These are phyloP conservation scores for Globisporangium perplexum DNA, from an alignment of 352 stramenopile genomes.

Conservation along the genomic window DNA sequence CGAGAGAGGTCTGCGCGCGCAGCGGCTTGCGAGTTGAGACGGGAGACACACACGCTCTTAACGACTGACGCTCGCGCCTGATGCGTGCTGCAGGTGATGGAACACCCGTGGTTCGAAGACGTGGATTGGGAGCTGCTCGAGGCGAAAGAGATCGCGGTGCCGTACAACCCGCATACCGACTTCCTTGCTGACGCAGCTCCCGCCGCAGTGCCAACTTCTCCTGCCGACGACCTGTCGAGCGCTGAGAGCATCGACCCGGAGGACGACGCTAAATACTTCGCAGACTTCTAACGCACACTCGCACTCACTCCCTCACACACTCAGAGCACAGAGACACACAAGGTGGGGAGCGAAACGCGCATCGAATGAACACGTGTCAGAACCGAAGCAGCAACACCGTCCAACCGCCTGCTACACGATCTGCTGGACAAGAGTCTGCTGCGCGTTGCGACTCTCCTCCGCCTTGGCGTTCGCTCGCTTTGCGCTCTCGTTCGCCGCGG, in stretches of 20 bases:
- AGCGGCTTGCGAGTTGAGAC: background rate
- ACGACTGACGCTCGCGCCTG: background rate
- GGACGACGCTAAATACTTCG: conserved; percentile 64
- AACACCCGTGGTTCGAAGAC: conserved; percentile 55
- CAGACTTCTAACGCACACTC: conserved; percentile 37
- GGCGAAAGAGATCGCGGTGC: conserved; percentile 12
- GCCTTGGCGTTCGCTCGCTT: conserved; percentile 41
- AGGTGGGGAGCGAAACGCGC: background rate
- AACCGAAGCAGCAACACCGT: background rate
- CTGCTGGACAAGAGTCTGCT: conserved; percentile 34
- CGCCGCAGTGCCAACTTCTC: background rate
- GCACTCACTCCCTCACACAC: too few relatives aligned
- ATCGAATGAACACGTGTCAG: background rate
- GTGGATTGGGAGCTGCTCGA: conserved; percentile 41
- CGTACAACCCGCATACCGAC: conserved; percentile 30
- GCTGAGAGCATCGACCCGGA: conserved; percentile 71
- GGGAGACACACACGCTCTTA: too few relatives aligned
- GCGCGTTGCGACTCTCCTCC: conserved; percentile 38
- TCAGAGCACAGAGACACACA: too few relatives aligned
- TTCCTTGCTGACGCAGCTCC: conserved; percentile 14
- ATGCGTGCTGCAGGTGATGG: conserved; percentile 31
- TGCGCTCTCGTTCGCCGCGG: conserved; percentile 30
- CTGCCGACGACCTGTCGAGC: conserved; percentile 30
- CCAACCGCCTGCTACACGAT: conserved; percentile 1
- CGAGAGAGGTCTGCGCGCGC: conserved; percentile 16